Conservation (phyloP, 2,329 filamentous ascomycete species). For the Myriosclerotinia scirpicola region DNA sequence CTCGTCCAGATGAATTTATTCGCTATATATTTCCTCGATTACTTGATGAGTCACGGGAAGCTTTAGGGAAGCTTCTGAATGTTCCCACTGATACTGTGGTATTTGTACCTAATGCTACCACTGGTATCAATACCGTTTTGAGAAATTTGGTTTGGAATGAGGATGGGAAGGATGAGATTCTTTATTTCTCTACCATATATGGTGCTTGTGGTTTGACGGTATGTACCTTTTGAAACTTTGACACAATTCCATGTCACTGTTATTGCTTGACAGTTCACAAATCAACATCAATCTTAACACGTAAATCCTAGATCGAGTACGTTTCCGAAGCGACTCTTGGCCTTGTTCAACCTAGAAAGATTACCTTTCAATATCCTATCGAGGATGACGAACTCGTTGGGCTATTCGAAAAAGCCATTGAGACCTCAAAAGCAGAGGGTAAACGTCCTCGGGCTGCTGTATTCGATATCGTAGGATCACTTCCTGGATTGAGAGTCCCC, state of each 20-base stretch:
- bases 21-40: constrained; percentile 63
- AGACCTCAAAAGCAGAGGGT: constrained; percentile 52
- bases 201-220: constrained; percentile 70
- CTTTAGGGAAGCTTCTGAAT: constrained; percentile 65
- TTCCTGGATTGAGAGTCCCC: constrained; percentile 77
- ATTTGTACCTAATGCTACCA: constrained; percentile 79
- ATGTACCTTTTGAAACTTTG: not conserved
- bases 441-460: constrained; percentile 66
- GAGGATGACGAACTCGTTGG: constrained; percentile 65
- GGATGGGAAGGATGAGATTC: constrained; percentile 65
- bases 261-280: not conserved
- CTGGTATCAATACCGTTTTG: constrained; percentile 75
- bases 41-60: constrained; percentile 63
- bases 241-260: not conserved
- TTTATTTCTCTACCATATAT: constrained; percentile 62
- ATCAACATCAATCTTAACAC: not conserved
- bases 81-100: constrained; percentile 67
- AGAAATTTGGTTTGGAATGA: constrained; percentile 67
- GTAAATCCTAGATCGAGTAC: constrained; percentile 48
- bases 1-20: constrained; percentile 72
- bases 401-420: constrained; percentile 60
- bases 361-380: constrained; percentile 67
- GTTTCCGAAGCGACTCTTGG: constrained; percentile 63
- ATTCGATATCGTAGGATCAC: constrained; percentile 78
- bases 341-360: constrained; percentile 49